A percentile compares a stretch with the other conserved stretches of the same genome.
These are phyloP conservation scores for Karstenula rhodostoma DNA, from an alignment of 2,329 filamentous ascomycete species.

Conservation along the genomic window DNA sequence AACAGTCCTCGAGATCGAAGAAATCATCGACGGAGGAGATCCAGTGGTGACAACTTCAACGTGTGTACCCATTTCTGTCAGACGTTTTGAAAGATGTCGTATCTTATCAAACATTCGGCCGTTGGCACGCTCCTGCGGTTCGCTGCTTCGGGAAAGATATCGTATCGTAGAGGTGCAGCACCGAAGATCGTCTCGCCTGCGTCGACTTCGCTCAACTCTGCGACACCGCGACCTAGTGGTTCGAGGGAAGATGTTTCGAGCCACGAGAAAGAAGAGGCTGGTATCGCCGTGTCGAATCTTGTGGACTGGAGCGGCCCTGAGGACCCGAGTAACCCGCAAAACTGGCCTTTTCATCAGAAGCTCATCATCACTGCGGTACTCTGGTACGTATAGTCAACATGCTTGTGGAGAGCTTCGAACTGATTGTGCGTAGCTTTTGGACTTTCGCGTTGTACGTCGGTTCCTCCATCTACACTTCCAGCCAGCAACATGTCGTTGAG, in stretches of 20 bases:
- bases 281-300: slow-evolving; percentile 30
- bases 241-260: neutral
- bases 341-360: slow-evolving; percentile 44
- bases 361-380: slow-evolving; percentile 42
- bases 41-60: slow-evolving; percentile 2
- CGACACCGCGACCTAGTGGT: slow-evolving; percentile 1
- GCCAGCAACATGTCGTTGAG: slow-evolving; percentile 55
- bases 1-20: neutral
- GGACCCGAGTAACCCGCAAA: slow-evolving; percentile 47
- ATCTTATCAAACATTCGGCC: slow-evolving; percentile 15
- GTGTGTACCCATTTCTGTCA: neutral
- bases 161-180: slow-evolving; percentile 3
- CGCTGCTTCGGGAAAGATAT: slow-evolving; percentile 6
- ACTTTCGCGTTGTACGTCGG: slow-evolving; percentile 66
- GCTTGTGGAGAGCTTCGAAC: neutral
- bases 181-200: slow-evolving; percentile 13
- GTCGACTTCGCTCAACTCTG: slow-evolving; percentile 6
- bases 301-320: slow-evolving; percentile 52
- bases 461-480: slow-evolving; percentile 59
- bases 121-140: slow-evolving; percentile 13
- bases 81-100: slow-evolving; percentile 9
- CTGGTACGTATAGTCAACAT: slow-evolving; percentile 7
- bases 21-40: neutral
- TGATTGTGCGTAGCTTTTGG: slow-evolving; percentile 57
- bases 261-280: slow-evolving; percentile 4